Percentiles rank a stretch among this genome's conserved stretches.
These are phyloP conservation scores for Boletus sensibilis DNA, from an alignment of 768 basidiomycete species.

Conservation along the genomic window DNA sequence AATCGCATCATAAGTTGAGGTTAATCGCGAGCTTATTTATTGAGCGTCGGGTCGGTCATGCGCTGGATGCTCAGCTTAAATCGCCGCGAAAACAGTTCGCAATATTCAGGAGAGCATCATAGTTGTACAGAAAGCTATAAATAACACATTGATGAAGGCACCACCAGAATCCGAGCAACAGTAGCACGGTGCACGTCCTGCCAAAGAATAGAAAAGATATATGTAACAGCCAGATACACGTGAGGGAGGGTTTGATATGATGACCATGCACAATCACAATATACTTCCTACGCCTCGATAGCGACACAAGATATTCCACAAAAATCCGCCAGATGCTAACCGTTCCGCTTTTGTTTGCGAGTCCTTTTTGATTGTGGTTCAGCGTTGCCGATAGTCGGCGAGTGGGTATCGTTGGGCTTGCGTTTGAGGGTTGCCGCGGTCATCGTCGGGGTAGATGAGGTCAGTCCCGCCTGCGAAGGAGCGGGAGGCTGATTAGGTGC, in stretches of 20 bases:
- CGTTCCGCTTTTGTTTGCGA: conserved; percentile 56
- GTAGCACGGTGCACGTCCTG: conserved; percentile 23
- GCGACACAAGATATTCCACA: conserved; percentile 36
- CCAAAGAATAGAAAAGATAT: conserved; percentile 31
- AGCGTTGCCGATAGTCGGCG: conserved; percentile 49
- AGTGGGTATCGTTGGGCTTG: conserved; percentile 46
- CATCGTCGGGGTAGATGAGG: conserved; percentile 48
- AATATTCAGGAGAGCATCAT: conserved; percentile 24
- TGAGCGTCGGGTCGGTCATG: background rate
- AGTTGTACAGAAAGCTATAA: conserved; percentile 38
- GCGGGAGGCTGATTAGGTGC: conserved; percentile 40
- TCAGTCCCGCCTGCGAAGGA: conserved; percentile 42
- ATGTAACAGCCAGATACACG: conserved; percentile 26
- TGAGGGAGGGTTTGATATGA: conserved; percentile 15
- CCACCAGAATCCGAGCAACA: conserved; percentile 28
- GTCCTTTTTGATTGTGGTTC: conserved; percentile 52
- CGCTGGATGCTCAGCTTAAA: background rate
- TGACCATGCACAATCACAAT: conserved; percentile 26
- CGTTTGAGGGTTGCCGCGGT: conserved; percentile 53
- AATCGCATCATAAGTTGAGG: background rate
- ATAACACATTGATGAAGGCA: conserved; percentile 32
- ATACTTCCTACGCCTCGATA: conserved; percentile 31
- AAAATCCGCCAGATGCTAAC: conserved; percentile 36
- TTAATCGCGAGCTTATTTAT: conserved; percentile 20
- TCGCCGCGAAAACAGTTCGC: conserved; percentile 13